Evolutionary conservation across 2,329 filamentous ascomycete genomes (phyloP), one percentile per base, ranked within the genome.

Genomic region (Penicillium polonicum): DNA sequence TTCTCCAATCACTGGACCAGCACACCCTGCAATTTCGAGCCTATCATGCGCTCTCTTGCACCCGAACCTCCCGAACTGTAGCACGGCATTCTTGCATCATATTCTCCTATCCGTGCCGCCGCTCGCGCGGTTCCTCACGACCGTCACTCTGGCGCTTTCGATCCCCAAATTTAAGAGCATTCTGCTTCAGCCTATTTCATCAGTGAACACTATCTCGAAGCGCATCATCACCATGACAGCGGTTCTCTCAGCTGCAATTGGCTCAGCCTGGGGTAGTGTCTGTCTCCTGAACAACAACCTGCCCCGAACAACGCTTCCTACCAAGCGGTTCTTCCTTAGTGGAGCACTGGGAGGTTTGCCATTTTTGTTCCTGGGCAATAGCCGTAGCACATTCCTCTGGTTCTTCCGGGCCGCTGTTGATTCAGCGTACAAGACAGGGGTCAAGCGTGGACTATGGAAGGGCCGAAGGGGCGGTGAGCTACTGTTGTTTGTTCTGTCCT

Each of bases 31-130:
- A 42, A 93, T 96, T 72, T 87, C 85, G 10, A 88, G 87, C 27
- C 85, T 97, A 21, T 93, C 91, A 43, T 99, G 94, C 76, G 93
- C 93, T 1, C 83, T 93, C 2, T 85, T 97, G 2, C 93, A 99
- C 72, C 92, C 93, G 0, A 82, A 85, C 19, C 90, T 96, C 68
- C 92, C 93, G 1, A 96, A 90, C 19, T 99, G 93, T 74, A 83
- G 88, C 38, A 89, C 90, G 31, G 95, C 91, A 3, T 95, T 92
- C 72, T 78, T 97, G 45, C 90, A 90, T 60, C 95, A 94, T 76
- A 93, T 90, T 84, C 85, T 96, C 57, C 84, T 85, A 55, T 88
- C 91, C 1, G 94, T 96, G 74, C 92, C 92, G 0, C 81, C 84
- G 1, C 79, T 96, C 29, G 86, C 88, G 7, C 89, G 90, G 59